Percentiles rank a stretch among this genome's conserved stretches.
Evolutionary conservation across 2,329 filamentous ascomycete species (phyloP).

Genomic region (Lizonia empirigonia): DNA sequence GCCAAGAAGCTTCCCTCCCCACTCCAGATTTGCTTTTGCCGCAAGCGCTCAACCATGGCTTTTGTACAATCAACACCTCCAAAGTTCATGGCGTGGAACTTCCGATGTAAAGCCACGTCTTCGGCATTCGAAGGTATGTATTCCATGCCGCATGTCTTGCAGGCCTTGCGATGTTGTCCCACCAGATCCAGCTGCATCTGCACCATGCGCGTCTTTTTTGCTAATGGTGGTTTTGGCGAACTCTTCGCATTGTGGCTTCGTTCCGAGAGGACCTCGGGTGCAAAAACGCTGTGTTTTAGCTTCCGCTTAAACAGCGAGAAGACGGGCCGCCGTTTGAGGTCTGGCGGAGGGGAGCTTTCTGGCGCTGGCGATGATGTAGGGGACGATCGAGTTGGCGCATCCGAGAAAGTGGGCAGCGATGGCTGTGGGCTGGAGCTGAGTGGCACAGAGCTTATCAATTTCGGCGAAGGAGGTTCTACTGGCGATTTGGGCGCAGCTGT

Average conservation of each 20-base stretch:
- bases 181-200: slow-evolving; percentile 68
- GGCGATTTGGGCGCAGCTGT: background rate
- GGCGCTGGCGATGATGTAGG: slow-evolving; percentile 41
- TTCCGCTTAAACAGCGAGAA: slow-evolving; percentile 54
- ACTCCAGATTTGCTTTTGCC: slow-evolving; percentile 58
- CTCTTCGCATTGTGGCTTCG: slow-evolving; percentile 43
- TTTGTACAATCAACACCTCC: slow-evolving; percentile 67
- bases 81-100: slow-evolving; percentile 66
- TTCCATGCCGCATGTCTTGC: slow-evolving; percentile 68
- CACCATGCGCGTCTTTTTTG: slow-evolving; percentile 50
- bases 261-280: slow-evolving; percentile 32
- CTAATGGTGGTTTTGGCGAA: slow-evolving; percentile 33
- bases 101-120: slow-evolving; percentile 66
- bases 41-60: slow-evolving; percentile 60
- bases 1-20: slow-evolving; percentile 58
- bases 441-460: slow-evolving; percentile 19
- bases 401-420: slow-evolving; percentile 48
- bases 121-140: slow-evolving; percentile 67
- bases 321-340: slow-evolving; percentile 51
- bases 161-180: slow-evolving; percentile 61
- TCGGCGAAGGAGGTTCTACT: slow-evolving; percentile 1
- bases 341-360: slow-evolving; percentile 31
- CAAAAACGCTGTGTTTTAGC: slow-evolving; percentile 16
- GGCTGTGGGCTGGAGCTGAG: slow-evolving; percentile 42
- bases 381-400: slow-evolving; percentile 43